Base-by-base conservation (phyloP, 1,284 basidiomycete species). In the Moesziomyces parantarcticus region DNA sequence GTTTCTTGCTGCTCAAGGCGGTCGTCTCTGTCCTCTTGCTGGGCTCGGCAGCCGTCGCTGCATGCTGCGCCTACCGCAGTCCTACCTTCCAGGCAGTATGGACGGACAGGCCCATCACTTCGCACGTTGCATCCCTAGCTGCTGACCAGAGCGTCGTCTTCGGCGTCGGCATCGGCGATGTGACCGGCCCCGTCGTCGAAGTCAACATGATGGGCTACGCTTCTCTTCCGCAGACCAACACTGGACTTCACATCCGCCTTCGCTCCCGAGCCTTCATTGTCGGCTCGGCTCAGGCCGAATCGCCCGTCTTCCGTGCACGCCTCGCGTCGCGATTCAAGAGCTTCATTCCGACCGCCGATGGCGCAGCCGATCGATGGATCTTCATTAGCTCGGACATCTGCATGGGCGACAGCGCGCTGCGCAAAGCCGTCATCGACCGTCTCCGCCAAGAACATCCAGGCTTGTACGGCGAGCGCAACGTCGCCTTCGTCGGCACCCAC, bases 221-320 rank as follows among this genome's bases (percentile, higher is more conserved):
- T 1, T 87, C 85, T 16, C 81, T 90, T 11, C 82, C 86, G 0
- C 92, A 93, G 80, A 90, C 88, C 2, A 90, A 90, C 79, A 91
- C 90, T 0, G 92, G 92, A 5, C 85, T 93, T 54, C 91, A 92
- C 82, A 91, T 92, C 89, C 88, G 92, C 23, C 89, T 92, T 80
- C 88, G 90, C 46, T 89, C 89, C 73, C 88, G 92, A 14, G 91
- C 90, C 0, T 93, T 90, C 84, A 90, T 92, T 75, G 85, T 93
- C 39, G 91, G 90, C 16, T 62, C 58, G 7, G 21, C 44, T 11
- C 47, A 58, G 8, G 58, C 41, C 8, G 48, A 58, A 2, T 13
- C 58, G 0, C 13, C 44, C 6, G 9, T 25, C 16, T 36, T 51
- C 26, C 43, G 20, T 13, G 18, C 55, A 9, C 56, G 44, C 18